Conservation (phyloP, 768 basidiomycete genomes). For the Phanerochaete sordida region DNA sequence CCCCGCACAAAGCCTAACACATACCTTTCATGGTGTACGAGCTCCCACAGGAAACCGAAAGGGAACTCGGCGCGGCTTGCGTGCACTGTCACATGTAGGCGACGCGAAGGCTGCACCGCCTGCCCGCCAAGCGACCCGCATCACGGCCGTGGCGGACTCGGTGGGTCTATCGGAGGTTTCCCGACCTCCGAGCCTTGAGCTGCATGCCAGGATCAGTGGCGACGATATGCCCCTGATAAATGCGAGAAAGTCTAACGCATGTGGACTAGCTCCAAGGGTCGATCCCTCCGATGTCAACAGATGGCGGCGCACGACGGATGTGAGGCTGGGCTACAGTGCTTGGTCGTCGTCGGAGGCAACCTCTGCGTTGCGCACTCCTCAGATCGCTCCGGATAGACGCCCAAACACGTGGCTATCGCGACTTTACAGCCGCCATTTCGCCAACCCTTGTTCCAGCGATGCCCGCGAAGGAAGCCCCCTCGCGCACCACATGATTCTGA, state of each 20-base stretch:
- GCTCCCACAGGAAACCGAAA: constrained; percentile 6
- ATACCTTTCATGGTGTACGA: constrained; percentile 7
- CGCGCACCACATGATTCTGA: too few species aligned
- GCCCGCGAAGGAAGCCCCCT: too few species aligned
- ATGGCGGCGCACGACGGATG: neutral
- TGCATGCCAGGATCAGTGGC: neutral
- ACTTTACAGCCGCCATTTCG: too few species aligned
- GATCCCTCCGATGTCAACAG: neutral
- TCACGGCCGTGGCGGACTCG: neutral
- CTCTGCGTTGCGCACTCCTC: neutral
- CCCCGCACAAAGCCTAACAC: constrained; percentile 5
- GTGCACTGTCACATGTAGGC: constrained; percentile 1
- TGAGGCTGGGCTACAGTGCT: neutral
- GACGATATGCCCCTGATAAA: neutral
- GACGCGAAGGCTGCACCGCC: neutral
- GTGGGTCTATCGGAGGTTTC: neutral
- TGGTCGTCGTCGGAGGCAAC: neutral
- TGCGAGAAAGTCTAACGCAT: neutral
- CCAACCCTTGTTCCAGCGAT: too few species aligned
- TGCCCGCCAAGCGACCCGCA: neutral
- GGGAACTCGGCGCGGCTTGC: neutral
- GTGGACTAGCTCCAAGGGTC: neutral
- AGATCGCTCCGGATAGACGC: neutral
- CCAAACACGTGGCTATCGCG: neutral
- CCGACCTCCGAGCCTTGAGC: neutral